Evolutionary conservation across 140 eudicot species (phyloP), one percentile per base, ranked within the genome.

Genomic region (Oenanthe javanica): DNA sequence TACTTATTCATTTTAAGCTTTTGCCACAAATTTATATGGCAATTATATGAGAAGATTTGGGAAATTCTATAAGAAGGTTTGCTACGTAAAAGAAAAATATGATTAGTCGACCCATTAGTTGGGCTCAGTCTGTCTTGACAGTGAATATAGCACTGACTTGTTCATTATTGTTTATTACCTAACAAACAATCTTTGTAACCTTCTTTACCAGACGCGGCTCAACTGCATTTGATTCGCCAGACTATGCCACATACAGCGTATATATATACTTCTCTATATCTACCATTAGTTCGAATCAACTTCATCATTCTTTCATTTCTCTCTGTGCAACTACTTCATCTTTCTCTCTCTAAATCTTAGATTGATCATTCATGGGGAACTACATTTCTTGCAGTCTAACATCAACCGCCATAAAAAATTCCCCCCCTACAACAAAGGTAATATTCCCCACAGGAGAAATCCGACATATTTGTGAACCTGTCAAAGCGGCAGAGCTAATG

Each of bases 401-500:
- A 16, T 84, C 75, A 0, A 75, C 10, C 50, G 85, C 85, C 79
- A 25, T 36, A n/a, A 84, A 69, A 42, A 51, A 78, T 63, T 77
- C 77, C 11, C 70, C 25, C 0, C 47, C 77, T 43, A 72, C 78
- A 2, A 81, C 88, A 5, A 88, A 83, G 45, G 91, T 90, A 13
- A 87, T 88, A 36, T 83, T 90, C 18, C 96, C 91, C 16, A 54
- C 83, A 13, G 91, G 87, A 9, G 89, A 90, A 82, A 69, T 88
- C 73, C 91, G 82, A 43, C 82, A 82, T 14, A 64, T 81, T 43
- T 69, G 77, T 42, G 76, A 88, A 31, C 89, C 88, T 27, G 54
- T 76, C 40, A 87, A 85, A 19, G 96, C 92, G 0, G 96, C 92
- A 0, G 96, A 90, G 55, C 78, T 90, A 51, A 90, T 90, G 91